Conservation (phyloP, 192 early-diverging fungal species). For the Coemansia guatemalensis region DNA sequence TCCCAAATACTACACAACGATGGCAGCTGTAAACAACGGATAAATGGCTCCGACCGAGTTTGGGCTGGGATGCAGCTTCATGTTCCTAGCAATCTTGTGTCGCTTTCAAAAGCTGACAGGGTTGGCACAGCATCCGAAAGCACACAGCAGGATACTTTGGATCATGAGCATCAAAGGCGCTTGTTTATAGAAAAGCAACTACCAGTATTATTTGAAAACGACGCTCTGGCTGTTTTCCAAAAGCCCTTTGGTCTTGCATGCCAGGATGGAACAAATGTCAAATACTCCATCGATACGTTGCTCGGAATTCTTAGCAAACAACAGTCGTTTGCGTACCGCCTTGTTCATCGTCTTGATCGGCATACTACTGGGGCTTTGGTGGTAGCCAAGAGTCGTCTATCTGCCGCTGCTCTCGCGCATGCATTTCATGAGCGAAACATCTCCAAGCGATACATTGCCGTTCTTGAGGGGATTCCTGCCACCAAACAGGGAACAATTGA, state of each 20-base stretch:
- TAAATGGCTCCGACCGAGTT: slow-evolving; percentile 27
- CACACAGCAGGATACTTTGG: background rate
- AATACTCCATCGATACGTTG: slow-evolving; percentile 17
- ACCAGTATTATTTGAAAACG: slow-evolving; percentile 20
- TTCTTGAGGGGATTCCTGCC: slow-evolving; percentile 18
- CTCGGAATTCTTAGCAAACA: slow-evolving; percentile 14
- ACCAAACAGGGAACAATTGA: slow-evolving; percentile 4
- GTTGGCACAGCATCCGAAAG: background rate
- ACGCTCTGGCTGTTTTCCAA: slow-evolving; percentile 17
- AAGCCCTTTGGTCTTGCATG: slow-evolving; percentile 31
- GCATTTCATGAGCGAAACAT: slow-evolving; percentile 26
- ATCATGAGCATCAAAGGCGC: background rate
- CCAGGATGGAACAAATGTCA: slow-evolving; percentile 26
- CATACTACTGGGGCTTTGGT: slow-evolving; percentile 31
- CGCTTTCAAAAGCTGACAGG: background rate
- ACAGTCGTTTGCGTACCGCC: slow-evolving; percentile 10
- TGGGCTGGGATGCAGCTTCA: slow-evolving; percentile 26
- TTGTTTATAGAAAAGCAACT: slow-evolving; percentile 8
- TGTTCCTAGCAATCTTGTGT: slow-evolving; percentile 16
- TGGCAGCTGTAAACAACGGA: background rate
- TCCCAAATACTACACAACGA: too few relatives aligned
- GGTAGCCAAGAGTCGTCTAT: slow-evolving; percentile 15
- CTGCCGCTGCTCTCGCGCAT: slow-evolving; percentile 13
- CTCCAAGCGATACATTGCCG: slow-evolving; percentile 24
- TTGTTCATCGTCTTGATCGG: slow-evolving; percentile 38